Percentiles rank a stretch among this genome's conserved stretches.
phyloP scores from a whole-genome alignment of 1,284 basidiomycete genomes.

The Cutaneotrichosporon mucoides region DNA sequence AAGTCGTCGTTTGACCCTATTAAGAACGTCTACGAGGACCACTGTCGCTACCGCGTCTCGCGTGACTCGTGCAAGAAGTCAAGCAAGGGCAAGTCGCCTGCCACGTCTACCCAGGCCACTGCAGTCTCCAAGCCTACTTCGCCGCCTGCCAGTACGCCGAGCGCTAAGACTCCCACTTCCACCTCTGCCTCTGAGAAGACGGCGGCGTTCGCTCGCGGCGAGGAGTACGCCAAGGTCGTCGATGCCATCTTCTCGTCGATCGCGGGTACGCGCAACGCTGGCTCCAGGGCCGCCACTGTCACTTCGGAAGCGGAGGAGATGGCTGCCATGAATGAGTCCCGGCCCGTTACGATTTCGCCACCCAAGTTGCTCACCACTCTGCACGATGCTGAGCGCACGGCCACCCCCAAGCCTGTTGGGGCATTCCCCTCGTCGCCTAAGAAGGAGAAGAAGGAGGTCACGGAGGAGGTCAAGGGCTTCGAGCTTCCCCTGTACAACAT shows the following conservation, averaged over 20 bases:
- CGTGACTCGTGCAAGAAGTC: constrained; percentile 2
- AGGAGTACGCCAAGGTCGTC: constrained; percentile 16
- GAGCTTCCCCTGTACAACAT: neutral
- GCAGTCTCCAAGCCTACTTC: no score
- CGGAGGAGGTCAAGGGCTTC: neutral
- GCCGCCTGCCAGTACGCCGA: no score
- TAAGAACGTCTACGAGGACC: constrained; percentile 19
- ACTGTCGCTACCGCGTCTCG: constrained; percentile 11
- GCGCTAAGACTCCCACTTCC: neutral
- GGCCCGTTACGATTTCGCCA: neutral
- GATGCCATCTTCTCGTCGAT: constrained; percentile 12
- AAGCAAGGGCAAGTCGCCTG: neutral
- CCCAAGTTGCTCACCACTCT: neutral
- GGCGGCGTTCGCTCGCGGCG: constrained; percentile 7
- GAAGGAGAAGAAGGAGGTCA: neutral
- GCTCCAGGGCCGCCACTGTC: neutral
- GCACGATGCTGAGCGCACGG: neutral
- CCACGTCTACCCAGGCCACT: no score
- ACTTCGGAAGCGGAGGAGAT: constrained; percentile 14
- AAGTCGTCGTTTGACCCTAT: constrained; percentile 27
- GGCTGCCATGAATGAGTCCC: neutral
- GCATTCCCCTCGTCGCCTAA: constrained; percentile 4
- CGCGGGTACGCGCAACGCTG: neutral
- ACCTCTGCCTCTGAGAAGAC: neutral
- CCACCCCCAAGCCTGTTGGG: constrained; percentile 8